Evolutionary conservation across 345 rosid species (phyloP).

Genomic region (Euphorbia pulcherrima): DNA sequence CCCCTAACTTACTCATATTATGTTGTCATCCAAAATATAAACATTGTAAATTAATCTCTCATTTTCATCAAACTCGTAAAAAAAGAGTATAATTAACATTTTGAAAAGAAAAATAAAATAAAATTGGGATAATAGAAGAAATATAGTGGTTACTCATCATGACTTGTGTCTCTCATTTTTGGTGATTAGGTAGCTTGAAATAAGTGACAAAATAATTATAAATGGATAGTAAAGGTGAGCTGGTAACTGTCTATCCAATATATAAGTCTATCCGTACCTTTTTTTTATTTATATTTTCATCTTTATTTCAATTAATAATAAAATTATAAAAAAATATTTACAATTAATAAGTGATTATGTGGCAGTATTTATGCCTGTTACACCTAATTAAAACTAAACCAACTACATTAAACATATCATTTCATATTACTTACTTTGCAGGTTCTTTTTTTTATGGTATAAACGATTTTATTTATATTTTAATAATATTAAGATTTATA

Average conservation of each 20-base stretch:
- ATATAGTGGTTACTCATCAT: too few species aligned
- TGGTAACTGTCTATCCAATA: slow-evolving; percentile 40
- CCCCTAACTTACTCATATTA: too few species aligned
- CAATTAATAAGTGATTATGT: not conserved
- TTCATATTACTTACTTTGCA: slow-evolving; percentile 52
- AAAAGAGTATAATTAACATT: too few species aligned
- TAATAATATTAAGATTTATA: slow-evolving; percentile 6
- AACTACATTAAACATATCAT: slow-evolving; percentile 18
- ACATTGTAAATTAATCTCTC: too few species aligned
- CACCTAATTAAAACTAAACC: slow-evolving; percentile 62
- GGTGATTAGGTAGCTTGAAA: slow-evolving; percentile 21
- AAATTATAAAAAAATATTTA: too few species aligned
- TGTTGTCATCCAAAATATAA: too few species aligned
- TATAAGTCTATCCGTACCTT: slow-evolving; percentile 43
- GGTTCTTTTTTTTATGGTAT: too few species aligned
- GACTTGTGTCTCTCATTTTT: not conserved
- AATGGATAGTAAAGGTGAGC: slow-evolving; percentile 47
- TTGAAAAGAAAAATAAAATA: too few species aligned
- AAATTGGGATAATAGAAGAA: too few species aligned
- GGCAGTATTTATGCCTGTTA: slow-evolving; percentile 21
- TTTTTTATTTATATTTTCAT: not conserved
- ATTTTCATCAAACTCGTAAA: too few species aligned
- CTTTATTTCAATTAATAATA: too few species aligned
- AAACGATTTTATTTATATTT: too few species aligned
- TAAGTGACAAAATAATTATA: slow-evolving; percentile 40